These are phyloP conservation scores for Wallemia ichthyophaga DNA, from an alignment of 1,284 basidiomycete species.

Conservation along the genomic window DNA sequence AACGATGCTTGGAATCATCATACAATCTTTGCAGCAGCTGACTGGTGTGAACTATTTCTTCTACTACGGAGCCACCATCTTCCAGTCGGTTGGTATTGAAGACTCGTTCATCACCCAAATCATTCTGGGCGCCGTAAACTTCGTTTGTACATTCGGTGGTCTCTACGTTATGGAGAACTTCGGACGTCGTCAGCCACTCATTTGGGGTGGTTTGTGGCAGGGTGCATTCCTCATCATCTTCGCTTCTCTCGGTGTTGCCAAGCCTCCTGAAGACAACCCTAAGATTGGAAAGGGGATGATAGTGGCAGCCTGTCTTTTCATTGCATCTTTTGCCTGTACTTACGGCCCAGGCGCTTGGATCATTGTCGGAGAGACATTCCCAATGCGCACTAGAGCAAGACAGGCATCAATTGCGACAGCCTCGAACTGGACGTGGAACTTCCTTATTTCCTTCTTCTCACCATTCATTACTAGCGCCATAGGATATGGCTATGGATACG, in stretches of 20 bases:
- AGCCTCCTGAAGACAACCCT: constrained; percentile 24
- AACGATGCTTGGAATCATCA: constrained; percentile 21
- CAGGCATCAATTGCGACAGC: constrained; percentile 40
- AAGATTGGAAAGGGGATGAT: constrained; percentile 21
- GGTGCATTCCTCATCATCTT: constrained; percentile 41
- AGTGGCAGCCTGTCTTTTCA: constrained; percentile 41
- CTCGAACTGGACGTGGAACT: constrained; percentile 23
- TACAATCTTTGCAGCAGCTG: constrained; percentile 43
- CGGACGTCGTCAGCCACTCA: constrained; percentile 30
- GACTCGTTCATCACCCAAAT: constrained; percentile 41
- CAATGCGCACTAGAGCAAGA: constrained; percentile 38
- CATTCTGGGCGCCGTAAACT: constrained; percentile 38
- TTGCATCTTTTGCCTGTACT: constrained; percentile 41
- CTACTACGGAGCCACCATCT: constrained; percentile 40
- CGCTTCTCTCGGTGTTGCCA: constrained; percentile 30
- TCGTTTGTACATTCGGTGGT: constrained; percentile 24
- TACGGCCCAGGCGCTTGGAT: constrained; percentile 40
- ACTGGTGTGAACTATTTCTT: constrained; percentile 38
- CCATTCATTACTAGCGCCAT: constrained; percentile 16
- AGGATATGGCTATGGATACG: constrained; percentile 27
- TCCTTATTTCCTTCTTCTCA: constrained; percentile 9
- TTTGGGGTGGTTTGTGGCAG: constrained; percentile 41
- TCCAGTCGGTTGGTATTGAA: constrained; percentile 31
- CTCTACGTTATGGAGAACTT: constrained; percentile 38
- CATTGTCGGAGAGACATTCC: constrained; percentile 43